Percentiles rank a stretch among this genome's conserved stretches.
Conservation (phyloP, 169 alveolate genomes). For the Plasmodium cynomolgi region DNA sequence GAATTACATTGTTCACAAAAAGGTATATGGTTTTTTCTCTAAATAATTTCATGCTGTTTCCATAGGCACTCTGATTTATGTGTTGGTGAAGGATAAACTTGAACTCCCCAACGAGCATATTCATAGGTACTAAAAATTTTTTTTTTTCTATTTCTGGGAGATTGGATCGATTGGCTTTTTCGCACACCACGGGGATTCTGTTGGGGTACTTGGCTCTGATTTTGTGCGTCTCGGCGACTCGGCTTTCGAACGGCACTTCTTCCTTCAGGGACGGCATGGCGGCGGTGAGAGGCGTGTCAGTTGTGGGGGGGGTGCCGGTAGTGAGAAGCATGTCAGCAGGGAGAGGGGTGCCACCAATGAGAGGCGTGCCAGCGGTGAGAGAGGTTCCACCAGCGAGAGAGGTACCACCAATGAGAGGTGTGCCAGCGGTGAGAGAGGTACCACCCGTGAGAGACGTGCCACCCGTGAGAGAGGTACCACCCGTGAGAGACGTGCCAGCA, state of each 20-base stretch:
- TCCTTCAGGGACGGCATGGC: slow-evolving; percentile 73
- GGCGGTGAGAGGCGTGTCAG: not conserved
- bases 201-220: slow-evolving; percentile 90
- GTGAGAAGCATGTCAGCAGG: not conserved
- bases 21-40: slow-evolving; percentile 85
- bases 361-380: too few species aligned
- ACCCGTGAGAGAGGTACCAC: not conserved
- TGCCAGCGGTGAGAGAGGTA: not conserved
- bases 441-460: not conserved
- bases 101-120: slow-evolving; percentile 91
- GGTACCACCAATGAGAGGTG: too few species aligned
- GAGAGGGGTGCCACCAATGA: too few species aligned
- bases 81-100: slow-evolving; percentile 91
- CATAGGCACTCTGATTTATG: slow-evolving; percentile 79
- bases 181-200: slow-evolving; percentile 93
- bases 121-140: slow-evolving; percentile 88
- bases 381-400: too few species aligned
- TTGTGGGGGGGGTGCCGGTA: not conserved
- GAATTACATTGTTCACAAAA: slow-evolving; percentile 85
- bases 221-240: slow-evolving; percentile 89
- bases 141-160: slow-evolving; percentile 74
- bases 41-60: slow-evolving; percentile 74
- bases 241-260: slow-evolving; percentile 79
- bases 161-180: slow-evolving; percentile 77
- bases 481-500: not conserved